A percentile compares a stretch with the other conserved stretches of the same genome.
Evolutionary conservation across 257 asterid genomes (phyloP).

Genomic region (Nicotiana benthamiana): DNA sequence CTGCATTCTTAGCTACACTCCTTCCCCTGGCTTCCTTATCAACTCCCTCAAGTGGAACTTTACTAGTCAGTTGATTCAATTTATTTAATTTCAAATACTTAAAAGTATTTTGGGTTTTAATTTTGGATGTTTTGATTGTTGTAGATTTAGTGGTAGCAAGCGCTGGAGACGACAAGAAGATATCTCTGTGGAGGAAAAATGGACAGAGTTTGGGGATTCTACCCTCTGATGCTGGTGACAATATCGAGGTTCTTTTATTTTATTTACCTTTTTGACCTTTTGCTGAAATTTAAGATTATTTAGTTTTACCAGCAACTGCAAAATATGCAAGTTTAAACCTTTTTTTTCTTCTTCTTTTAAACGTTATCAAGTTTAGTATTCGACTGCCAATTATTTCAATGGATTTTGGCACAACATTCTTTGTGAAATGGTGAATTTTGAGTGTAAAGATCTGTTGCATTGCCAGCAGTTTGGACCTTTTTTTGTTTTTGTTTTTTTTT

Average conservation of each 20-base stretch:
- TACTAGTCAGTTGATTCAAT: slow-evolving; percentile 56
- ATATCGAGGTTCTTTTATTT: slow-evolving; percentile 57
- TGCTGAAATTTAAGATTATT: not conserved
- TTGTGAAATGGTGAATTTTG: not conserved
- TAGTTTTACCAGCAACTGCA: not conserved
- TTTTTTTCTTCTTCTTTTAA: not conserved
- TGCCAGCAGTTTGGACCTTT: not conserved
- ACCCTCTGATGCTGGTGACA: slow-evolving; percentile 59
- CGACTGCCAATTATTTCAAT: not conserved
- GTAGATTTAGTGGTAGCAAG: slow-evolving; percentile 91
- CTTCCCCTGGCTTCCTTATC: slow-evolving; percentile 68
- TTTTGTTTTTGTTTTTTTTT: not conserved
- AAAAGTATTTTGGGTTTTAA: not conserved
- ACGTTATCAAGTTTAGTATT: not conserved
- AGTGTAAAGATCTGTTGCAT: not conserved
- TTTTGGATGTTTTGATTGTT: not conserved
- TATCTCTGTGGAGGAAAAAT: slow-evolving; percentile 73
- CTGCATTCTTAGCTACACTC: slow-evolving; percentile 65
- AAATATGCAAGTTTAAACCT: not conserved
- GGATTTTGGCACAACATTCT: not conserved
- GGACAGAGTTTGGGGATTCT: slow-evolving; percentile 83
- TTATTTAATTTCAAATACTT: not conserved
- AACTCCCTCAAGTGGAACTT: slow-evolving; percentile 94
- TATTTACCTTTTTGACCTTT: not conserved
- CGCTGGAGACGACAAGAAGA: slow-evolving; percentile 81